Base-by-base conservation (phyloP, 768 basidiomycete genomes). In the Termitomyces sp. region DNA sequence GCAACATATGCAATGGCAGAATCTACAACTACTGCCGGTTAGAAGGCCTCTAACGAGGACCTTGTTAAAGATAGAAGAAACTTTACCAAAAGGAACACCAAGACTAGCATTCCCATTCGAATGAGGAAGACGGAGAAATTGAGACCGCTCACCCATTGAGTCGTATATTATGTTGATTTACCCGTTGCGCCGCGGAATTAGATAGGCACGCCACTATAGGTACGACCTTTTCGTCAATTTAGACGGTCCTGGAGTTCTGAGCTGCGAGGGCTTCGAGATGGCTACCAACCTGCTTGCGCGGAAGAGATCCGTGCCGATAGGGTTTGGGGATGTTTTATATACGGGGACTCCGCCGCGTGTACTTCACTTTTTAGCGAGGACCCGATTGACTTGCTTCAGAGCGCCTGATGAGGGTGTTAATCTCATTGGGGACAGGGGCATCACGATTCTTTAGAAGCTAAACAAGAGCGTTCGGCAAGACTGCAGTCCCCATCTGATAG, bases 331-430 rank as follows among this genome's bases (percentile, higher is more conserved):
- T 55, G 85, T 67, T 20, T 77, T 78, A 70, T 85, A 85, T 40
- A 83, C 82, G 0, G 81, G 84, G 61, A 85, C 75, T 13, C 80
- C 80, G 10, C 80, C 80, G 10, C 72, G 68, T 11, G 68, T 61
- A 3, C 80, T 83, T n/a, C 84, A 73, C 58, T 85, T 82, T 59
- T 85, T 83, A 5, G 83, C 78, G 16, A 86, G 76, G 24, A 83
- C 77, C 16, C 83, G 78, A 35, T 78, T 70, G 45, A 84, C 71
- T 60, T 85, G 84, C 65, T 85, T 83, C 54, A 85, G 72, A 1
- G 84, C 83, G 38, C 81, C 61, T 55, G 54, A 52, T 51, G 35
- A 36, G 7, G 14, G 50, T 16, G 47, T 16, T 40, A n/a, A 41
- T 35, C 26, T 49, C 48, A 8, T 35, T 32, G 20, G 22, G 24